Evolutionary conservation across 2,329 filamentous ascomycete genomes (phyloP).

Genomic region (Ophiocordyceps camponoti-rufipedis): DNA sequence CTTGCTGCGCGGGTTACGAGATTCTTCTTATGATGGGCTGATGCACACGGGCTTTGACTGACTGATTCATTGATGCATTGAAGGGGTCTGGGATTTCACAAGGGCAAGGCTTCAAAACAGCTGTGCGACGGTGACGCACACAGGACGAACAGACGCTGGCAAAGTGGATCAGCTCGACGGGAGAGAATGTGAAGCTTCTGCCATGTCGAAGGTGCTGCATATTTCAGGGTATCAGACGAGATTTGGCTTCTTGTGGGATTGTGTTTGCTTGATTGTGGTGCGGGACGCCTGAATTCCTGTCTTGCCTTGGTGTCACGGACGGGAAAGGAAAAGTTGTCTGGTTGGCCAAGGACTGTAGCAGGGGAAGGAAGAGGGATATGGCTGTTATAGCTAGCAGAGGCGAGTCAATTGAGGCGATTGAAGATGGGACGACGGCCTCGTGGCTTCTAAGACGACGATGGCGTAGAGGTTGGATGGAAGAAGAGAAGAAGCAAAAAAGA

Average conservation of each 20-base stretch:
- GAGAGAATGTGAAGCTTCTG: not conserved
- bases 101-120: too few species aligned
- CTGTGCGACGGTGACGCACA: too few species aligned
- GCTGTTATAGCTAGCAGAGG: not conserved
- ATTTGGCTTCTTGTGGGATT: not conserved
- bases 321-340: not conserved
- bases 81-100: too few species aligned
- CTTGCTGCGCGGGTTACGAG: not conserved
- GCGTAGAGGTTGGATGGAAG: too few species aligned
- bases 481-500: too few species aligned
- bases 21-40: not conserved
- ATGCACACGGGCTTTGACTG: not conserved
- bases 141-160: too few species aligned
- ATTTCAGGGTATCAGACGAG: conserved; percentile 1
- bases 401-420: not conserved
- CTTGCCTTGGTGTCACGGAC: not conserved
- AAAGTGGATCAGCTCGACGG: not conserved
- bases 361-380: not conserved
- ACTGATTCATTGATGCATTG: too few species aligned
- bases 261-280: not conserved
- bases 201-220: not conserved
- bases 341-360: not conserved
- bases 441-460: not conserved
- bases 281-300: not conserved
- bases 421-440: not conserved